A percentile compares a stretch with the other conserved stretches of the same genome.
phyloP scores from a whole-genome alignment of 2,329 filamentous ascomycete genomes.

The Aspergillus texensis region DNA sequence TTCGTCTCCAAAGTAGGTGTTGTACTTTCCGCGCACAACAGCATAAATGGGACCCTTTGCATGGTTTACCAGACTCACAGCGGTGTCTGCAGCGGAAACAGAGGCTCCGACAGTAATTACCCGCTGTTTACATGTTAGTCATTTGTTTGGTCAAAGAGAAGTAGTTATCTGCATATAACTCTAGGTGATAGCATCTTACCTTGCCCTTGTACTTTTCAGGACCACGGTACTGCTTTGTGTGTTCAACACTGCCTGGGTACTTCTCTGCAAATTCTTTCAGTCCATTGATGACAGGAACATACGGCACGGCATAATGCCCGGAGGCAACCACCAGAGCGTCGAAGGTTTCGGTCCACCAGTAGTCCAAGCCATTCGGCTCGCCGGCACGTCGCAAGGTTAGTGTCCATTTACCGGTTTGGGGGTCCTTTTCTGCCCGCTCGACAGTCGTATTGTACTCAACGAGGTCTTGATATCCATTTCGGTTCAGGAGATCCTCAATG shows the following conservation, averaged over 20 bases:
- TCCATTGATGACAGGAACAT: slow-evolving; percentile 46
- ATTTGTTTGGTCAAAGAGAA: background rate
- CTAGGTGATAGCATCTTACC: slow-evolving; percentile 15
- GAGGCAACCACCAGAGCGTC: slow-evolving; percentile 64
- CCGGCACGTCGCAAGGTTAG: slow-evolving; percentile 53
- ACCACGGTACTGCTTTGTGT: slow-evolving; percentile 45
- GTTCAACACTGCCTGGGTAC: slow-evolving; percentile 43
- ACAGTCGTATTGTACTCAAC: slow-evolving; percentile 60
- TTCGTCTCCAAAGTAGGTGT: slow-evolving; percentile 60
- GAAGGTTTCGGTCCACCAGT: slow-evolving; percentile 66
- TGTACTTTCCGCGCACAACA: slow-evolving; percentile 56
- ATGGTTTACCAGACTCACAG: slow-evolving; percentile 53
- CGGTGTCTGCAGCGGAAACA: slow-evolving; percentile 66
- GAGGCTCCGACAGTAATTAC: slow-evolving; percentile 66
- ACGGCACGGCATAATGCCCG: slow-evolving; percentile 64
- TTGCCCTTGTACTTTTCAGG: slow-evolving; percentile 44
- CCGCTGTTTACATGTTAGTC: slow-evolving; percentile 41
- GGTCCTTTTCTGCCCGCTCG: slow-evolving; percentile 56
- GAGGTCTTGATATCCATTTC: slow-evolving; percentile 55
- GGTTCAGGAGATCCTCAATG: slow-evolving; percentile 57
- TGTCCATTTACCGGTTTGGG: slow-evolving; percentile 55
- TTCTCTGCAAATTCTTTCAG: slow-evolving; percentile 42
- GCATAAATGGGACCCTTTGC: slow-evolving; percentile 55
- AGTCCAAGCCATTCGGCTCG: slow-evolving; percentile 44
- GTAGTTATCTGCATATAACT: background rate